phyloP scores from a whole-genome alignment of 257 asterid genomes.

The Capsicum baccatum region DNA sequence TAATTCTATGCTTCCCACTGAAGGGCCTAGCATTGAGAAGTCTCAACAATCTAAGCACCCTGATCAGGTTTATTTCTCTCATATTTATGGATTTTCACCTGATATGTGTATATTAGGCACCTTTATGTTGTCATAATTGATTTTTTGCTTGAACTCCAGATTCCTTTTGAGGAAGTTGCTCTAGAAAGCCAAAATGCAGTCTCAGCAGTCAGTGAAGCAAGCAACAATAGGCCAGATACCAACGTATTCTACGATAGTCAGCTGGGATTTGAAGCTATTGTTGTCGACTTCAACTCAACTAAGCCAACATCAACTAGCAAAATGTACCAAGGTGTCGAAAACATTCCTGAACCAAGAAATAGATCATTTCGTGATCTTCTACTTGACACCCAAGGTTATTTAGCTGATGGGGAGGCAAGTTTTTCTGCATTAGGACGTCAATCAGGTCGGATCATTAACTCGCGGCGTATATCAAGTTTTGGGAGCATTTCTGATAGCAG shows the following conservation, averaged over 20 bases:
- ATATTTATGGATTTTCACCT: background rate
- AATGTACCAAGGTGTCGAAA: constrained; percentile 32
- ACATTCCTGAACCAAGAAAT: constrained; percentile 22
- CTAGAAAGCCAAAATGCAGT: constrained; percentile 35
- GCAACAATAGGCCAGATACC: constrained; percentile 41
- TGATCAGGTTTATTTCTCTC: constrained; percentile 51
- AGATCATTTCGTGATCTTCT: constrained; percentile 35
- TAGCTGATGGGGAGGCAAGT: constrained; percentile 72
- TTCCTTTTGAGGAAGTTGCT: constrained; percentile 46
- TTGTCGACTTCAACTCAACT: constrained; percentile 54
- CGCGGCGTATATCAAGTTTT: constrained; percentile 62
- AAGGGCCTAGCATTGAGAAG: constrained; percentile 52
- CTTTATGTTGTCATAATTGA: background rate
- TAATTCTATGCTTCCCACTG: constrained; percentile 37
- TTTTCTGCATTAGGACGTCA: constrained; percentile 56
- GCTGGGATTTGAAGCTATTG: constrained; percentile 53
- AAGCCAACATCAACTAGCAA: constrained; percentile 28
- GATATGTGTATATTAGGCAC: background rate
- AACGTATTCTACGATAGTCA: constrained; percentile 42
- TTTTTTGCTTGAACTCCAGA: constrained; percentile 39
- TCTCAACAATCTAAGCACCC: constrained; percentile 47
- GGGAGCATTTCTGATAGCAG: constrained; percentile 83
- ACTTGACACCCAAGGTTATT: constrained; percentile 36
- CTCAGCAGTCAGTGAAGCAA: constrained; percentile 42
- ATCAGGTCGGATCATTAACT: constrained; percentile 48